phyloP scores from a whole-genome alignment of 225 moss, liverwort and hornwort genomes.

The Lunularia cruciata region DNA sequence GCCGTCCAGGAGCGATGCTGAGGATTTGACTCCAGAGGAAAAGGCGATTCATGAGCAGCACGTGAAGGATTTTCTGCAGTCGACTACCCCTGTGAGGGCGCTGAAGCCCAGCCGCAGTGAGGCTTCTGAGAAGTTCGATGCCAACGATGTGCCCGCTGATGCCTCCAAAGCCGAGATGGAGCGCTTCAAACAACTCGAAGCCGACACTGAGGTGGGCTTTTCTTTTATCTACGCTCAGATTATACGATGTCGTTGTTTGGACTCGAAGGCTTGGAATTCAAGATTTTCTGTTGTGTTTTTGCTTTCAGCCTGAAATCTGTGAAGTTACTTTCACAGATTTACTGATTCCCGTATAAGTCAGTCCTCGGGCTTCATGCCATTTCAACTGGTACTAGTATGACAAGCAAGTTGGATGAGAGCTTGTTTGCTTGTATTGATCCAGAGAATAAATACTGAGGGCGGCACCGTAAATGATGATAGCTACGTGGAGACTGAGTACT shows the following conservation, averaged over 20 bases:
- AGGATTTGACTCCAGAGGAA: constrained; percentile 29
- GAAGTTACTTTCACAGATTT: background rate
- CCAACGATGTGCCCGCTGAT: background rate
- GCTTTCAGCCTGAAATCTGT: too few species aligned
- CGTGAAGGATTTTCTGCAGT: constrained; percentile 27
- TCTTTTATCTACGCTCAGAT: too few species aligned
- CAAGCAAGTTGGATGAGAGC: background rate
- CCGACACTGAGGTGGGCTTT: constrained; percentile 24
- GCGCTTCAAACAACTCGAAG: constrained; percentile 33
- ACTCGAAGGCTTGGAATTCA: too few species aligned
- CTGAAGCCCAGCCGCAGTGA: constrained; percentile 46
- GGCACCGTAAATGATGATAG: constrained; percentile 41
- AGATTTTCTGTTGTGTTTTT: too few species aligned
- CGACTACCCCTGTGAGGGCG: constrained; percentile 31
- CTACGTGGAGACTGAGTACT: constrained; percentile 36
- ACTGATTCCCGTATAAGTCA: too few species aligned
- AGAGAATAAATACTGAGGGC: constrained; percentile 36
- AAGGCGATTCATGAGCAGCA: constrained; percentile 20
- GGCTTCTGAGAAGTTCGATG: background rate
- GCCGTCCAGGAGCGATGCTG: constrained; percentile 24
- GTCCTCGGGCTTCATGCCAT: too few species aligned
- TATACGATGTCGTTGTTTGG: too few species aligned
- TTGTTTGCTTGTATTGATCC: background rate
- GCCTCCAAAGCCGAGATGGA: constrained; percentile 21
- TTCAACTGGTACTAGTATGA: too few species aligned